Evolutionary conservation across 163 green algal species (phyloP).

Genomic region (Volvox carteri): DNA sequence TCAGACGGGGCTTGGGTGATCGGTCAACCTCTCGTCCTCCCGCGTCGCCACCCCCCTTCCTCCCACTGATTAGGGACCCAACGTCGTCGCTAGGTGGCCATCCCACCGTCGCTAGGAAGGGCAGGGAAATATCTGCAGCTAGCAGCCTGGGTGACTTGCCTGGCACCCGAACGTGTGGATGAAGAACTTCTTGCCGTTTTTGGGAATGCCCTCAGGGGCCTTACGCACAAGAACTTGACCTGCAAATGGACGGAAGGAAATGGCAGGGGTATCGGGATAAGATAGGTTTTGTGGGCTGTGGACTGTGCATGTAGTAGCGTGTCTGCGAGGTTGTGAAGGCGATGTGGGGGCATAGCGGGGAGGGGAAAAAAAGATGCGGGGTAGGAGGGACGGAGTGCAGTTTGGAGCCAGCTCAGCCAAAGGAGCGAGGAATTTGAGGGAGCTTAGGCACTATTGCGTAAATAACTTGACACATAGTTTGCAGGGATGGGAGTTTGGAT

Average conservation of each 20-base stretch:
- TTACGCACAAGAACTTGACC: conserved; percentile 73
- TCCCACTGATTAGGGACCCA: background rate
- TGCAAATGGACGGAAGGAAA: conserved; percentile 43
- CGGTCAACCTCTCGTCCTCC: too few relatives aligned
- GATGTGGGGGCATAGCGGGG: background rate
- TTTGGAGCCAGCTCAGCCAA: too few relatives aligned
- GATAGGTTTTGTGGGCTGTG: background rate
- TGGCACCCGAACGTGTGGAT: conserved; percentile 98
- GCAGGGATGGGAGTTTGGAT: too few relatives aligned
- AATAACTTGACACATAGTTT: too few relatives aligned
- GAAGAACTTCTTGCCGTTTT: conserved; percentile 89
- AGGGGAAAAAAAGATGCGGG: background rate
- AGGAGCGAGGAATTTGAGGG: too few relatives aligned
- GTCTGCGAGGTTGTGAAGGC: background rate
- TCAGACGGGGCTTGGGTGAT: too few relatives aligned
- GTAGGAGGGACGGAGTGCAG: background rate
- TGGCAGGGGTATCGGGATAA: background rate
- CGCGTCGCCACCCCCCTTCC: background rate
- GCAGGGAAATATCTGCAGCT: background rate
- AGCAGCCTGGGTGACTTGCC: conserved; percentile 46
- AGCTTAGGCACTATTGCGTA: too few relatives aligned
- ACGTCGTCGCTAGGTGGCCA: background rate
- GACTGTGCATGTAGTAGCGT: background rate
- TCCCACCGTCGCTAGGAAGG: too few relatives aligned
- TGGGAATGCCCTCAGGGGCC: conserved; percentile 52